These are phyloP conservation scores for Eutrema salsugineum DNA, from an alignment of 441 rosid species.

Conservation along the genomic window DNA sequence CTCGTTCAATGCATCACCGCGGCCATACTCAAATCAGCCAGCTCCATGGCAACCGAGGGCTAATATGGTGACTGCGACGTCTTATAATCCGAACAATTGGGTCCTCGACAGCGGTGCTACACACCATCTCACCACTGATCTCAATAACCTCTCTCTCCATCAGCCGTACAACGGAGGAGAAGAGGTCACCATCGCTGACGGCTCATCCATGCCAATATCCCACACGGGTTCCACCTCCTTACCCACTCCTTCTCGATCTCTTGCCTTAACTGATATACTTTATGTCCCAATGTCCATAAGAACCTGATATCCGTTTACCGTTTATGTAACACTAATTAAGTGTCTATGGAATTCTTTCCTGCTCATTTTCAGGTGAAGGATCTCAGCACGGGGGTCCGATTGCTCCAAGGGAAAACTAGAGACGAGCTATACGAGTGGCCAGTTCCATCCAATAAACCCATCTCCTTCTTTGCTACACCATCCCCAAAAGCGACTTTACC, in stretches of 20 bases:
- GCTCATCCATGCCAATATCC: not conserved
- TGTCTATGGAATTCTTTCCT: no score
- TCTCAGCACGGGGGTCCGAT: not conserved
- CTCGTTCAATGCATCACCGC: not conserved
- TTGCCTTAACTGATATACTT: not conserved
- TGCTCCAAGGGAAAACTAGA: not conserved
- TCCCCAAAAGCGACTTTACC: not conserved
- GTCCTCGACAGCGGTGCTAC: not conserved
- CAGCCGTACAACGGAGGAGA: not conserved
- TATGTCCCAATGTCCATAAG: not conserved
- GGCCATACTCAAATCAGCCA: not conserved
- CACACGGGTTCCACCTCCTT: not conserved
- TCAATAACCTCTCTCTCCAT: not conserved
- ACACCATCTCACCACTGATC: not conserved
- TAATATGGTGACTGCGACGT: rapidly evolving
- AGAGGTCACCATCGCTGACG: not conserved
- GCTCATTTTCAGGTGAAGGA: not conserved
- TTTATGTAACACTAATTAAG: no score
- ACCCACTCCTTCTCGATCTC: not conserved
- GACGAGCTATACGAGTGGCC: not conserved
- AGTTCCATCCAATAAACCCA: not conserved
- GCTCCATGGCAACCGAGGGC: not conserved
- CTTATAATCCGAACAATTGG: not conserved
- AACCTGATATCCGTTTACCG: no score
- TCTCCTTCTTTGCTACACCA: not conserved